Evolutionary conservation across 2,329 filamentous ascomycete genomes (phyloP).

Genomic region (Dendryphion nanum): DNA sequence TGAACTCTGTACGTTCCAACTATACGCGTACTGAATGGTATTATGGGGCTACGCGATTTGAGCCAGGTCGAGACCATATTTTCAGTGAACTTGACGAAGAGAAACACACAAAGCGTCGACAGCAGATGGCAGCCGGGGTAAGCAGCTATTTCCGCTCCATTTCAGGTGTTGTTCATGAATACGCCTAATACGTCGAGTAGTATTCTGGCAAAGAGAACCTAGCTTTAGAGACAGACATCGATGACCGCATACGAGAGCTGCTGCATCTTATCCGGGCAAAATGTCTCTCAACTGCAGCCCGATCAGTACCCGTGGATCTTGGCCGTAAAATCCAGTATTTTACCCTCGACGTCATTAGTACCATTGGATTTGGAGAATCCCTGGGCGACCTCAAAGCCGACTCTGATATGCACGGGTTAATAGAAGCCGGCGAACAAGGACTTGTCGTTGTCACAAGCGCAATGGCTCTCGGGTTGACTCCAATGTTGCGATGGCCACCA

Average conservation of each 20-base stretch:
- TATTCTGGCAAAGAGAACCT: constrained; percentile 54
- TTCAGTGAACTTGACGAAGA: constrained; percentile 50
- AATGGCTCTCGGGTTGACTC: constrained; percentile 3
- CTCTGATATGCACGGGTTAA: constrained; percentile 47
- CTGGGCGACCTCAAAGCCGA: constrained; percentile 52
- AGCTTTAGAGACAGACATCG: constrained; percentile 47
- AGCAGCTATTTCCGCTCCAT: neutral
- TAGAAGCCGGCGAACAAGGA: constrained; percentile 41
- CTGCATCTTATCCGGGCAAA: constrained; percentile 21
- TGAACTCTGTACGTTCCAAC: constrained; percentile 37
- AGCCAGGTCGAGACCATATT: constrained; percentile 51
- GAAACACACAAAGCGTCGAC: constrained; percentile 39
- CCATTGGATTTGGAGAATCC: constrained; percentile 48
- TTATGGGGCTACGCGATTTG: constrained; percentile 50
- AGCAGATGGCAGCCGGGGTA: constrained; percentile 48
- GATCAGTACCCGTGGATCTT: constrained; percentile 33
- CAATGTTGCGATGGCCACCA: constrained; percentile 14
- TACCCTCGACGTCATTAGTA: constrained; percentile 53
- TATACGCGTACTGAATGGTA: no score
- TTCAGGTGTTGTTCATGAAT: neutral
- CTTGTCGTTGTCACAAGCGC: constrained; percentile 3
- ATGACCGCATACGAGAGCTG: constrained; percentile 43
- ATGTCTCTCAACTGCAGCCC: constrained; percentile 4
- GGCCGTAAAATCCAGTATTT: constrained; percentile 42
- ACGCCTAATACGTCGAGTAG: constrained; percentile 10